phyloP scores from a whole-genome alignment of 2,329 filamentous ascomycete genomes.

The Scedosporium aurantiacum region DNA sequence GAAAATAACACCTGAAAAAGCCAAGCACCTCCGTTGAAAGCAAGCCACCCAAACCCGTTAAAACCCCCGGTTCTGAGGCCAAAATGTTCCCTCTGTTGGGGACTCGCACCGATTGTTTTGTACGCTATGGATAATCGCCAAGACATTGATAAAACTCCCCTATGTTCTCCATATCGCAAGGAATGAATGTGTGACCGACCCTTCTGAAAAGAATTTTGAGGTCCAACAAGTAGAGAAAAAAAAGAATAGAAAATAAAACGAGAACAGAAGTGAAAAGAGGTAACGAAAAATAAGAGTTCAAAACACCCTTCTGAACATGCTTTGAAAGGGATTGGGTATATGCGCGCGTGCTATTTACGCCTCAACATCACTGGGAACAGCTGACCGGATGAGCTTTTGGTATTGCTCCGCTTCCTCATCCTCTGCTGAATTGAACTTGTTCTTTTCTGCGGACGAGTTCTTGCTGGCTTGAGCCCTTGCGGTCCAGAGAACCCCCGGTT shows the following conservation, averaged over 20 bases:
- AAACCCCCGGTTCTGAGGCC: too few species aligned
- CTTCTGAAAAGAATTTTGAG: too few species aligned
- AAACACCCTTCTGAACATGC: neutral
- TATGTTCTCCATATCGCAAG: too few species aligned
- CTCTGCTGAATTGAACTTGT: constrained; percentile 18
- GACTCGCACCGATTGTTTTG: too few species aligned
- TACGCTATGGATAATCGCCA: too few species aligned
- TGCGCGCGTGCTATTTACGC: constrained; percentile 3
- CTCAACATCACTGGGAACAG: constrained; percentile 22
- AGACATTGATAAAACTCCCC: too few species aligned
- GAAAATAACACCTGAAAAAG: too few species aligned
- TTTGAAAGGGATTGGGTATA: constrained; percentile 1
- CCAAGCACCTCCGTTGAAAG: too few species aligned
- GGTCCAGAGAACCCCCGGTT: constrained; percentile 23
- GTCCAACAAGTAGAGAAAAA: too few species aligned
- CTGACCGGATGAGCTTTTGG: constrained; percentile 25
- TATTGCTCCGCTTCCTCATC: constrained; percentile 25
- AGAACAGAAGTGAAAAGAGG: neutral
- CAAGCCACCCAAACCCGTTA: too few species aligned
- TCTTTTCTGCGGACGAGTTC: constrained; percentile 11
- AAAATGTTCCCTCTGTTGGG: too few species aligned
- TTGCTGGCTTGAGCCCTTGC: constrained; percentile 9
- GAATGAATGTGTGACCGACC: too few species aligned
- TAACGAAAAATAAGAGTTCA: neutral
- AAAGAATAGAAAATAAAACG: neutral